Evolutionary conservation across 768 basidiomycete genomes (phyloP).

Genomic region (Suillus brevipes): DNA sequence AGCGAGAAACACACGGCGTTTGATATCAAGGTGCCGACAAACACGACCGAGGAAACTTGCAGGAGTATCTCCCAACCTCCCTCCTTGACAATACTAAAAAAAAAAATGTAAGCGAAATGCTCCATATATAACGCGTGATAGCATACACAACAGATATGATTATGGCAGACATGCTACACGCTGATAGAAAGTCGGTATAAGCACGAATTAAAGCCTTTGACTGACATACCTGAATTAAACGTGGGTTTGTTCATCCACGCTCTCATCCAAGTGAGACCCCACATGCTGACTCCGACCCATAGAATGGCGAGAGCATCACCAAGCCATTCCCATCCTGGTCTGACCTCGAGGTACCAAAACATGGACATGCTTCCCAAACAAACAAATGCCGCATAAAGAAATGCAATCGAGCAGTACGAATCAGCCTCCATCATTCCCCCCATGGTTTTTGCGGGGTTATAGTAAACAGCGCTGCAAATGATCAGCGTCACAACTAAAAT

Average conservation of each 20-base stretch:
- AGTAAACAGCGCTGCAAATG: conserved; percentile 70
- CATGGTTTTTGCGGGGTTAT: conserved; percentile 89
- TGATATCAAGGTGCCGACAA: conserved; percentile 73
- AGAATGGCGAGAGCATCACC: conserved; percentile 72
- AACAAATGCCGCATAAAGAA: conserved; percentile 70
- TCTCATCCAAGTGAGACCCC: conserved; percentile 85
- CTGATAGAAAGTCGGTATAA: conserved; percentile 35
- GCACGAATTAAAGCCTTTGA: neutral
- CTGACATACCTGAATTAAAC: conserved; percentile 75
- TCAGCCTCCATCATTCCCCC: conserved; percentile 94
- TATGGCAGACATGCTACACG: conserved; percentile 83
- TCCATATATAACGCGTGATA: neutral
- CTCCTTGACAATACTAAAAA: conserved; percentile 76
- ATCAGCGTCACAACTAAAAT: conserved; percentile 2
- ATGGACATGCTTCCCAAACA: conserved; percentile 75
- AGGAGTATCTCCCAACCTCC: conserved; percentile 77
- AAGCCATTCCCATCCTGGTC: conserved; percentile 69
- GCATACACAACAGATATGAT: conserved; percentile 80
- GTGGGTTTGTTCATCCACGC: conserved; percentile 87
- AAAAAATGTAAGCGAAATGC: conserved; percentile 8
- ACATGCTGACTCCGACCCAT: conserved; percentile 86
- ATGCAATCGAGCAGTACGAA: conserved; percentile 69
- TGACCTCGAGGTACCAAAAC: conserved; percentile 77
- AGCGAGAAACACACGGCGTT: conserved; percentile 83
- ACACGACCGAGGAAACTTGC: conserved; percentile 73